Evolutionary conservation across 768 basidiomycete genomes (phyloP).

Genomic region (Collybiopsis luxurians): DNA sequence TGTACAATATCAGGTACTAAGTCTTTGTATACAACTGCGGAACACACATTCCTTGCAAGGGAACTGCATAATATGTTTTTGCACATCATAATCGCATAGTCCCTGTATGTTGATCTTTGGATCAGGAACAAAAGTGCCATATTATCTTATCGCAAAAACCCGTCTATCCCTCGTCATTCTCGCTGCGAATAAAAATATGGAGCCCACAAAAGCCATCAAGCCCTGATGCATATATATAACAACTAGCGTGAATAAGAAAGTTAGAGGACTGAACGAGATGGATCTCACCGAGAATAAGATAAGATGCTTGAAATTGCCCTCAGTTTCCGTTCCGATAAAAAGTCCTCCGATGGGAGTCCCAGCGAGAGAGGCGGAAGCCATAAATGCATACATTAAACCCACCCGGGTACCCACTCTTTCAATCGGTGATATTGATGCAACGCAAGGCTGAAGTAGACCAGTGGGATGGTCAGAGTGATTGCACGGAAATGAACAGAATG

Average conservation of each 20-base stretch:
- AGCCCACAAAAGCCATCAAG: slow-evolving; percentile 1
- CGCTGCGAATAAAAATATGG: neutral
- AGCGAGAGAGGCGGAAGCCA: slow-evolving; percentile 21
- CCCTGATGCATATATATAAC: too few relatives aligned
- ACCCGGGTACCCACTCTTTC: slow-evolving; percentile 23
- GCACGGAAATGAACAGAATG: neutral
- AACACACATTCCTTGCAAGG: too few relatives aligned
- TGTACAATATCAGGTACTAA: too few relatives aligned
- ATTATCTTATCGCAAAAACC: neutral
- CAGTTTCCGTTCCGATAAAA: slow-evolving; percentile 16
- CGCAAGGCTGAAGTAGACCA: slow-evolving; percentile 19
- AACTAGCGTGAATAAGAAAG: too few relatives aligned
- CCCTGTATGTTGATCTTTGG: neutral
- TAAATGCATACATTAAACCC: slow-evolving; percentile 20
- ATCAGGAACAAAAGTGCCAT: neutral
- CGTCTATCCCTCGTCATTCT: neutral
- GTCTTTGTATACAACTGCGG: too few relatives aligned
- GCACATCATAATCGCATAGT: neutral
- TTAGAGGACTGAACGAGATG: too few relatives aligned
- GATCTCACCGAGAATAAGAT: slow-evolving; percentile 25
- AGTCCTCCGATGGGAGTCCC: slow-evolving; percentile 22
- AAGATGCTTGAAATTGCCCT: slow-evolving; percentile 19
- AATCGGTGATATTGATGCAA: slow-evolving; percentile 19
- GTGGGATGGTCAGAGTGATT: neutral
- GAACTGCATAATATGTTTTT: neutral